Evolutionary conservation across 164 flowering plant genomes (phyloP), one percentile per base, ranked within the genome.

Genomic region (Buxus sempervirens): DNA sequence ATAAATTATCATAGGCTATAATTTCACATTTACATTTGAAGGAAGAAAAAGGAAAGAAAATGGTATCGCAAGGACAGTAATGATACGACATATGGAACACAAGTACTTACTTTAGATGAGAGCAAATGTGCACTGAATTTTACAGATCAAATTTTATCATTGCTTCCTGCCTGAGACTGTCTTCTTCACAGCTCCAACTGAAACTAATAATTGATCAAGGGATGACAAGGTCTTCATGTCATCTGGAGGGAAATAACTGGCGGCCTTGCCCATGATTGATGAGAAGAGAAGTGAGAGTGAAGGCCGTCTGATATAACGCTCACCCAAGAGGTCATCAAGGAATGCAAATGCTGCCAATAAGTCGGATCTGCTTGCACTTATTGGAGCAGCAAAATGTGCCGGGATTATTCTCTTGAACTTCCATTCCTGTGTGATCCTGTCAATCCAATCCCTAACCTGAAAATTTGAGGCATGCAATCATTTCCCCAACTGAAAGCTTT

Each of bases 191-290:
- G 83, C 97, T 73, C 97, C 97, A 20, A 89, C 86, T 0, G 96
- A 88, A 69, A 95, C 99, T 66, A 95, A 65, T 67, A 95, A 95
- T 76, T 88, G 68, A 59, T 95, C 99, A 42, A 95, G 97, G 54
- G 99, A 95, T 32, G 99, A 95, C 65, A 92, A 71, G 32, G 97
- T 95, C 79, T 82, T 95, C 99, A 92, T 90, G 72, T 90, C 99
- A 79, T 95, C 99, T 0, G 93, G 99, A 32, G 97, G 97, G 75
- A 92, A 95, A 76, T 92, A 95, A 70, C 97, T 90, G 25, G 91
- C 95, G 53, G 97, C 94, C 73, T 87, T 95, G 32, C 99, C 96
- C 93, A 90, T 71, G 42, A 90, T 74, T 56, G 86, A 89, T 62
- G 94, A 66, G 66, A 95, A 86, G 69, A 92, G 83, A 65, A 88